phyloP scores from a whole-genome alignment of 2,329 filamentous ascomycete species.

The Fusarium odoratissimum region DNA sequence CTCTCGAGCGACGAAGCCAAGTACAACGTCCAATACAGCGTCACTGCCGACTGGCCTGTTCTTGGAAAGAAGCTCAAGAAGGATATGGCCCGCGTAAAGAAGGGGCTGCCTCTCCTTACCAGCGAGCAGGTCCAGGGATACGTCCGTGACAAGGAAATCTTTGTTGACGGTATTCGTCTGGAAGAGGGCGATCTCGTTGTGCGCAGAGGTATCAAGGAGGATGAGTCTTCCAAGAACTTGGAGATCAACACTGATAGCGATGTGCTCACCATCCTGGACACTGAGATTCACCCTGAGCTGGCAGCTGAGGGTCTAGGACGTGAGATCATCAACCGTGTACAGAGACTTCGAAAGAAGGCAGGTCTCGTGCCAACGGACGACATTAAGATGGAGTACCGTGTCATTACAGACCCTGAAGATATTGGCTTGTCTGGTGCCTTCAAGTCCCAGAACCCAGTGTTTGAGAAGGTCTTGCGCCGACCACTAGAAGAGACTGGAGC shows the following conservation, averaged over 20 bases:
- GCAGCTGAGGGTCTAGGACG: constrained; percentile 89
- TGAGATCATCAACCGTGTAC: constrained; percentile 93
- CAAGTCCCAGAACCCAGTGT: constrained; percentile 71
- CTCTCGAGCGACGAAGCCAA: constrained; percentile 87
- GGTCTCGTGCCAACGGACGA: constrained; percentile 92
- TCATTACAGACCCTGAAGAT: constrained; percentile 81
- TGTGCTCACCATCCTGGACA: constrained; percentile 91
- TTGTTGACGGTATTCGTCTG: constrained; percentile 87
- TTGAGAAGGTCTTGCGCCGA: constrained; percentile 82
- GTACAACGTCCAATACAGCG: constrained; percentile 93
- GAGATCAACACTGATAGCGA: constrained; percentile 92
- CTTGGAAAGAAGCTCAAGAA: constrained; percentile 98
- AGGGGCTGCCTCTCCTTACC: constrained; percentile 81
- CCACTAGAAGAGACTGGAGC: constrained; percentile 69
- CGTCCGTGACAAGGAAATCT: constrained; percentile 76
- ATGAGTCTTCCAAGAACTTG: constrained; percentile 75
- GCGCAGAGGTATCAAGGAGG: constrained; percentile 80
- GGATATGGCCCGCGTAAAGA: constrained; percentile 90
- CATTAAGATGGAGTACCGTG: constrained; percentile 91
- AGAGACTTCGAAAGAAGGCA: constrained; percentile 93
- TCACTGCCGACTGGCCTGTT: constrained; percentile 90
- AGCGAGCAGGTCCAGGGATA: constrained; percentile 86
- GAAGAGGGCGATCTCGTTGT: constrained; percentile 83
- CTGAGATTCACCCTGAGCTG: constrained; percentile 83
- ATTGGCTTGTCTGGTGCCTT: constrained; percentile 79